Evolutionary conservation across 306 rosid genomes (phyloP).

Genomic region (Trifolium dubium): DNA sequence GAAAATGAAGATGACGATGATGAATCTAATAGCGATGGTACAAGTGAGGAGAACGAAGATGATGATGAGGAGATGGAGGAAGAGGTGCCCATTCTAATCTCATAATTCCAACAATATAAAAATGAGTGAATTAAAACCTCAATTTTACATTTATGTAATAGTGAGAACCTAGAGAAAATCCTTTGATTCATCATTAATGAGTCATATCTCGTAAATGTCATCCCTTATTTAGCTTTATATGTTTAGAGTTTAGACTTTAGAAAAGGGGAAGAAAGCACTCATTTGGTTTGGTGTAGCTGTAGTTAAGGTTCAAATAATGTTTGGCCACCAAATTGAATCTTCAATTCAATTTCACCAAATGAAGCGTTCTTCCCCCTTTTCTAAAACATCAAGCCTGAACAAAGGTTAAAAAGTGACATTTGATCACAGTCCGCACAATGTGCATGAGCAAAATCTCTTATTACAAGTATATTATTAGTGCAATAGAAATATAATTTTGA

Average conservation of each 20-base stretch:
- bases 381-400: no score
- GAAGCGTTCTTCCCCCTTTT: no score
- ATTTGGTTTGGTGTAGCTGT: not conserved
- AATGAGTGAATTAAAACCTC: conserved; percentile 11
- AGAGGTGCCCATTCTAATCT: conserved; percentile 52
- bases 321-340: not conserved
- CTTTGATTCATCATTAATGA: not conserved
- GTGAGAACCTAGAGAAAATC: conserved; percentile 12
- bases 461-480: no score
- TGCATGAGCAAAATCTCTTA: no score
- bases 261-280: not conserved
- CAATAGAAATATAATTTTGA: no score
- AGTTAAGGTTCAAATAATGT: not conserved
- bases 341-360: no score
- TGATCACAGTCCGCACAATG: no score
- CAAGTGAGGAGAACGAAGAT: conserved; percentile 59
- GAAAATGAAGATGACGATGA: conserved; percentile 62
- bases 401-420: no score
- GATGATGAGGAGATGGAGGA: conserved; percentile 57
- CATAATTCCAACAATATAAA: conserved; percentile 26
- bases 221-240: conserved; percentile 19
- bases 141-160: conserved; percentile 2
- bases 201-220: conserved; percentile 16
- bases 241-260: not conserved
- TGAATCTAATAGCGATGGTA: conserved; percentile 47